These are phyloP conservation scores for Cladophialophora bantiana DNA, from an alignment of 2,329 filamentous ascomycete species.

Conservation along the genomic window DNA sequence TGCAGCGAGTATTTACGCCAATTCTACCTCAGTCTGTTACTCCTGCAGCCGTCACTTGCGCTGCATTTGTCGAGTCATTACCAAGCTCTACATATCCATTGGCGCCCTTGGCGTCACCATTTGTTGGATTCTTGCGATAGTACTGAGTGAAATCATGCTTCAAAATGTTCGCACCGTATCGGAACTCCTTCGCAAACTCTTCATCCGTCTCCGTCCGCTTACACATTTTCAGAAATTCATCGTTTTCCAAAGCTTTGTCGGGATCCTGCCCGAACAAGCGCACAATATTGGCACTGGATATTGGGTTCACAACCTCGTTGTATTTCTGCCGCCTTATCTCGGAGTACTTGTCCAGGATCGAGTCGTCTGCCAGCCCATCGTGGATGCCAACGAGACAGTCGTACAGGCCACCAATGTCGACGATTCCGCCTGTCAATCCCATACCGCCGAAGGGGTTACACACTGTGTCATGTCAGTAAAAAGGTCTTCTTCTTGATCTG, in stretches of 20 bases:
- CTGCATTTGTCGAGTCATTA: neutral
- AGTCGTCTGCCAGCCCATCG: slow-evolving; percentile 48
- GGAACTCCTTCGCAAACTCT: slow-evolving; percentile 36
- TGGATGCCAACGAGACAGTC: slow-evolving; percentile 62
- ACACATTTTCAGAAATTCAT: slow-evolving; percentile 48
- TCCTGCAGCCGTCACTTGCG: slow-evolving; percentile 8
- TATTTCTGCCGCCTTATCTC: slow-evolving; percentile 51
- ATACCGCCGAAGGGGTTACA: slow-evolving; percentile 61
- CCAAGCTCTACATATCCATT: neutral
- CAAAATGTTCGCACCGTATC: slow-evolving; percentile 16
- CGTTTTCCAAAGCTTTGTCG: slow-evolving; percentile 46
- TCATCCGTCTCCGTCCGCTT: slow-evolving; percentile 45
- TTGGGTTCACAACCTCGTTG: slow-evolving; percentile 48
- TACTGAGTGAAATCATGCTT: slow-evolving; percentile 37
- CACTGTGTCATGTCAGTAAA: slow-evolving; percentile 16
- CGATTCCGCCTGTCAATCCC: slow-evolving; percentile 69
- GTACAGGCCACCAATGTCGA: slow-evolving; percentile 67
- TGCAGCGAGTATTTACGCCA: neutral
- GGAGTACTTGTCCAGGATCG: slow-evolving; percentile 54
- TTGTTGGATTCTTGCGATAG: slow-evolving; percentile 20
- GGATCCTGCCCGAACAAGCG: slow-evolving; percentile 47
- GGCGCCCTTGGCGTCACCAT: slow-evolving; percentile 9
- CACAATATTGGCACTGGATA: slow-evolving; percentile 52
- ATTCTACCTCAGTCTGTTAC: slow-evolving; percentile 17
- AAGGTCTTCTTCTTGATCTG: neutral